A percentile compares a stretch with the other conserved stretches of the same genome.
These are phyloP conservation scores for Venturia nashicola DNA, from an alignment of 2,329 filamentous ascomycete species.

Conservation along the genomic window DNA sequence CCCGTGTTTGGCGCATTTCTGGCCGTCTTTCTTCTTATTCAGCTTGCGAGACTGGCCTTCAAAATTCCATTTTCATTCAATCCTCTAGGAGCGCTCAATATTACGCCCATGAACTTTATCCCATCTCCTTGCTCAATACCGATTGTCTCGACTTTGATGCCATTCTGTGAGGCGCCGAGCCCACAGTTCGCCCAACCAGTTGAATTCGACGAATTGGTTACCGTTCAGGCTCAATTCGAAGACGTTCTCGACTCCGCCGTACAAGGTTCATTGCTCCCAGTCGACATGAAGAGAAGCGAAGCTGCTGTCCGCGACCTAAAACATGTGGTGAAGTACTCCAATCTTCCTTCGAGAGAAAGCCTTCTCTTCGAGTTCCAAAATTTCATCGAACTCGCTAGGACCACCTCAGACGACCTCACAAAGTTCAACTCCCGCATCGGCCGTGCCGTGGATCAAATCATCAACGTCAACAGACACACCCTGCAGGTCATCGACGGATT, in stretches of 20 bases:
- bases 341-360: conserved; percentile 54
- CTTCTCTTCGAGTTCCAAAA: conserved; percentile 63
- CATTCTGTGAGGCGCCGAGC: background rate
- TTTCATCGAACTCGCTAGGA: conserved; percentile 58
- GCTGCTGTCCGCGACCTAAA: conserved; percentile 62
- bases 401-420: conserved; percentile 54
- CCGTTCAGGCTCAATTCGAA: conserved; percentile 63
- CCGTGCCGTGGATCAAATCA: conserved; percentile 59
- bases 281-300: conserved; percentile 71
- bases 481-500: conserved; percentile 54
- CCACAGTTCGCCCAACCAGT: conserved; percentile 17
- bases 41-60: background rate
- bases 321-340: conserved; percentile 58
- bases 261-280: conserved; percentile 53
- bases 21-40: conserved; percentile 1
- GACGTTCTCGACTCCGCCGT: conserved; percentile 58
- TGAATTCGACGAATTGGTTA: conserved; percentile 66
- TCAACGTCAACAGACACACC: conserved; percentile 66
- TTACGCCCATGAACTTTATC: background rate
- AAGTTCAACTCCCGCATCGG: conserved; percentile 68
- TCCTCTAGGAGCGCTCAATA: background rate
- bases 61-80: background rate
- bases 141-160: background rate
- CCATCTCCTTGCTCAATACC: conserved; percentile 3
- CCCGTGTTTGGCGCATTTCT: conserved; percentile 1